Evolutionary conservation across 345 rosid species (phyloP).

Genomic region (Hibiscus tridactylites): DNA sequence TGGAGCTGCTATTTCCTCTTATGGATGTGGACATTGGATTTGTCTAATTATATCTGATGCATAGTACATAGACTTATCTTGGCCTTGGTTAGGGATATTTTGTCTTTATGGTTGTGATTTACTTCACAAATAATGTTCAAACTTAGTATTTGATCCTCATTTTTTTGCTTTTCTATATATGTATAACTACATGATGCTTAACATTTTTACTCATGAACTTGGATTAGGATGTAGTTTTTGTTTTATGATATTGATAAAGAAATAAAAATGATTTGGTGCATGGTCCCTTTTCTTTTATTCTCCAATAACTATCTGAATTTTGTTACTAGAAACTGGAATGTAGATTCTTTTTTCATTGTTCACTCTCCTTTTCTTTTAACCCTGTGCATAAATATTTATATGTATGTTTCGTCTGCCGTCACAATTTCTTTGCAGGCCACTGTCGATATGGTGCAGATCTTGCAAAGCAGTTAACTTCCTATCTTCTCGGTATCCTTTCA

Average conservation of each 20-base stretch:
- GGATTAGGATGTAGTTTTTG: not conserved
- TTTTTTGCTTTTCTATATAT: not conserved
- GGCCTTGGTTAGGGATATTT: not conserved
- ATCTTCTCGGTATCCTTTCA: conserved; percentile 45
- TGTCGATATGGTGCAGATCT: conserved; percentile 85
- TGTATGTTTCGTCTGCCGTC: conserved; percentile 2
- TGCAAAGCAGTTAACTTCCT: conserved; percentile 65
- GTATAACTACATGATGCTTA: not conserved
- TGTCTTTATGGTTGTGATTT: not conserved
- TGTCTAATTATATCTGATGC: not conserved
- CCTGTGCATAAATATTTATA: not conserved
- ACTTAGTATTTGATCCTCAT: conserved; percentile 1
- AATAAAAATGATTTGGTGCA: not conserved
- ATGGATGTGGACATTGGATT: not conserved
- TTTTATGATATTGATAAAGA: not conserved
- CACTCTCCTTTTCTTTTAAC: not conserved
- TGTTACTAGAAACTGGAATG: not conserved
- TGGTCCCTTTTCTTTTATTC: not conserved
- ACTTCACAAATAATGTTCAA: not conserved
- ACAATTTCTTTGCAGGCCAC: conserved; percentile 34
- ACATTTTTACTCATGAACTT: not conserved
- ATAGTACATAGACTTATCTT: not conserved
- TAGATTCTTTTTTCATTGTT: not conserved
- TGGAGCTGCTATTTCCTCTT: not conserved
- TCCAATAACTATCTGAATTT: not conserved